Base-by-base conservation (phyloP, 139 green algal species). In the Chara braunii region DNA sequence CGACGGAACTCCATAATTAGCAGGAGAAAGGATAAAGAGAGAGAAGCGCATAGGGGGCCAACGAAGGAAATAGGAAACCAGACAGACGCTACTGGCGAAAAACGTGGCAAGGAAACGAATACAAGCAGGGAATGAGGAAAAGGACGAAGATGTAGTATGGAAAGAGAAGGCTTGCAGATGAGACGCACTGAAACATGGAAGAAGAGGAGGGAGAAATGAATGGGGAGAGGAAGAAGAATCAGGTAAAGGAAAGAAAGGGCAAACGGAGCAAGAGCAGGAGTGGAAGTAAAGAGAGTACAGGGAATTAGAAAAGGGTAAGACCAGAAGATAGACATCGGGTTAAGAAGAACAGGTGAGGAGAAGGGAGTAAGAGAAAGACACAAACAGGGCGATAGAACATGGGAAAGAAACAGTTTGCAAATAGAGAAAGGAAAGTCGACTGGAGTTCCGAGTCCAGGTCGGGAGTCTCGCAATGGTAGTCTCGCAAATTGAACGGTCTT, bases 71-170 rank as follows among this genome's bases (percentile, higher is more conserved):
- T 31, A 60, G 37, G 53, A 35, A 63, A 35, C 33, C 29, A 35
- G 53, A 63, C 8, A 35, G 53, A 60, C 32, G 37, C 8, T 60
- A 35, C 14, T 31, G 53, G 53, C 32, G 37, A 60, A 35, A 35
- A 35, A 60, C 8, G 53, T 6, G 53, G 37, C 14, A 6, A 60
- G 53, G 53, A 35, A 6, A 6, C 33, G 45, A 14, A 6, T 8
- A 55, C 40, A 18, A 12, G 44, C 23, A 37, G 5, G 18, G 18
- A 22, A 9, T 42, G 8, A 8, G 18, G 56, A 18, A 12, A 4
- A 64, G 14, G 2, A 52, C 2, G 50, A 52, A 28, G 35, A 3
- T 11, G n/a, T 7, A 2, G 55, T 5, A 18, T 48, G 40, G 40
- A 48, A 18, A 48, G 40, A 48, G 40, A 18, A 18, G 18, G 40